These are phyloP conservation scores for Osmozyma mogii DNA, from an alignment of 805 yeast species.

Conservation along the genomic window DNA sequence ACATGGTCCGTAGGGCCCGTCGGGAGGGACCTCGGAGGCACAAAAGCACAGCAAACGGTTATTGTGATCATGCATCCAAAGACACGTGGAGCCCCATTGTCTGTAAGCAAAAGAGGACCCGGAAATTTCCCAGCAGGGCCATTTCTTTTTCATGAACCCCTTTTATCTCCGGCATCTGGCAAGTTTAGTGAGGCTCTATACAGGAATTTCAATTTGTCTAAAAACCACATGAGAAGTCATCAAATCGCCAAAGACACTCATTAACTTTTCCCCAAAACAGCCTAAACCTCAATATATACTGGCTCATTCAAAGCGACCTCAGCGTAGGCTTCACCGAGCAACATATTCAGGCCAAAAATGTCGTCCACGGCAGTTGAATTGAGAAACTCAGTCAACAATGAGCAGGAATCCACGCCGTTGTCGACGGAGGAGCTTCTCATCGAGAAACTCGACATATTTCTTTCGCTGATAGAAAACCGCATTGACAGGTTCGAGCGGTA, in stretches of 20 bases:
- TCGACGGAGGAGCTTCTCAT: conserved; percentile 33
- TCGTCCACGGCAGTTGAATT: background rate
- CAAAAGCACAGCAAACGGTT: too few relatives aligned
- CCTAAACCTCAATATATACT: background rate
- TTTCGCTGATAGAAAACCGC: conserved; percentile 35
- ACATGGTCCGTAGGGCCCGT: too few relatives aligned
- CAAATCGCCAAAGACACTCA: background rate
- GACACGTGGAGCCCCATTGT: too few relatives aligned
- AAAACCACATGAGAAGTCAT: too few relatives aligned
- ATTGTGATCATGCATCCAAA: too few relatives aligned
- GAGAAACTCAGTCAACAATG: conserved; percentile 6
- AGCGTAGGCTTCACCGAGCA: background rate
- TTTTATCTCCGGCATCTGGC: too few relatives aligned
- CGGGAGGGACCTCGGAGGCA: too few relatives aligned
- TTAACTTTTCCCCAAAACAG: background rate
- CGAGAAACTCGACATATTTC: conserved; percentile 32
- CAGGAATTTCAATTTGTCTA: too few relatives aligned
- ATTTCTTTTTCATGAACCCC: too few relatives aligned
- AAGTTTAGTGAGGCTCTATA: too few relatives aligned
- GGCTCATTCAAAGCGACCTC: conserved; percentile 1
- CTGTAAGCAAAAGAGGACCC: too few relatives aligned
- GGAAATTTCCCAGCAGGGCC: too few relatives aligned
- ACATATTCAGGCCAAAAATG: background rate
- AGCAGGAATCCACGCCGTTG: background rate
- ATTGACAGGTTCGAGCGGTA: conserved; percentile 33